These are phyloP conservation scores for Talaromyces atroroseus DNA, from an alignment of 2,329 filamentous ascomycete genomes.

Conservation along the genomic window DNA sequence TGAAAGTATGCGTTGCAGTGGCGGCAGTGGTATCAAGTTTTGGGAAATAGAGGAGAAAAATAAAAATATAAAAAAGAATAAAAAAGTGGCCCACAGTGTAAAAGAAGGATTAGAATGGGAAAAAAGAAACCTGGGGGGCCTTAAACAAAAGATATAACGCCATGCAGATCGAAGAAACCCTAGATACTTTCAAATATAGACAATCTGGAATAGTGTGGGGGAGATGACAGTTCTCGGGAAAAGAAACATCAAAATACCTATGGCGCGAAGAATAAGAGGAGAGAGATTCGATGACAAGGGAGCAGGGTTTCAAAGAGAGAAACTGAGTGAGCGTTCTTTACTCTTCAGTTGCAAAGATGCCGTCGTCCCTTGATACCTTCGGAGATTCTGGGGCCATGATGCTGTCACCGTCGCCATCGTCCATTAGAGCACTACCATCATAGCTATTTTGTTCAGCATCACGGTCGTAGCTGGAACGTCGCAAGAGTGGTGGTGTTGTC, in stretches of 20 bases:
- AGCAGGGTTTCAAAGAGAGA: not conserved
- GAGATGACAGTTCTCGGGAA: not conserved
- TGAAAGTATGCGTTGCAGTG: slow-evolving; percentile 5
- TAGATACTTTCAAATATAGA: slow-evolving; percentile 7
- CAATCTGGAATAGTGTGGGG: not conserved
- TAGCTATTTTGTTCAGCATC: slow-evolving; percentile 51
- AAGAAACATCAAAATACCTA: not conserved
- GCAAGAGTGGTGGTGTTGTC: slow-evolving; percentile 51
- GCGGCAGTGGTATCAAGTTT: slow-evolving; percentile 11
- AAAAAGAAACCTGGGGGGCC: not conserved
- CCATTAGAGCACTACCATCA: slow-evolving; percentile 43
- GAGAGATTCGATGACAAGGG: not conserved
- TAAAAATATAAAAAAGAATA: not conserved
- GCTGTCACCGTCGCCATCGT: slow-evolving; percentile 42
- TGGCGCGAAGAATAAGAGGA: not conserved
- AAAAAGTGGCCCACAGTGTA: not conserved
- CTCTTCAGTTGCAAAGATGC: slow-evolving; percentile 4
- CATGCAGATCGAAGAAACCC: slow-evolving; percentile 8
- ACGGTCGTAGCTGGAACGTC: slow-evolving; percentile 53
- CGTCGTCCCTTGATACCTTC: slow-evolving; percentile 21
- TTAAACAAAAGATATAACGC: slow-evolving; percentile 1
- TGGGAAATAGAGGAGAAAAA: not conserved
- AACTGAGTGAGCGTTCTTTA: not conserved
- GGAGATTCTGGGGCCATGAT: slow-evolving; percentile 40
- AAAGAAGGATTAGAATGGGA: not conserved